Percentiles rank a stretch among this genome's conserved stretches.
Evolutionary conservation across 1,284 basidiomycete species (phyloP).

Genomic region (Sanghuangporus weigelae): DNA sequence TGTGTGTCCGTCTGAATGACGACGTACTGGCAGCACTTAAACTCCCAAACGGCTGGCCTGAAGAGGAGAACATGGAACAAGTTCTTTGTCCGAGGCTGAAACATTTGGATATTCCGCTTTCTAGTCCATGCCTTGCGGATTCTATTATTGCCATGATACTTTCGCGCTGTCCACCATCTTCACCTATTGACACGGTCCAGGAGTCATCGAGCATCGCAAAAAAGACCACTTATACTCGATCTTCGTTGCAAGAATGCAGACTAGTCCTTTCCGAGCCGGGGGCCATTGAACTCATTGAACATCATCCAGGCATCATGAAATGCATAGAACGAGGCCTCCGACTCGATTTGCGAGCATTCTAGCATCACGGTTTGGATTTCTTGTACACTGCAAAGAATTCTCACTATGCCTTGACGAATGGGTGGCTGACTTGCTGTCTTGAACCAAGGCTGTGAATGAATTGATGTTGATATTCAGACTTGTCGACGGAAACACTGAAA

Average conservation of each 20-base stretch:
- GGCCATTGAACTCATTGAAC: neutral
- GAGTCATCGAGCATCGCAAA: neutral
- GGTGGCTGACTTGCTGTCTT: neutral
- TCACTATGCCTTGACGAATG: no score
- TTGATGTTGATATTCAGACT: neutral
- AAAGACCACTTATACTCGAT: neutral
- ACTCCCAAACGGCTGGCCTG: neutral
- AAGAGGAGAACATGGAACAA: neutral
- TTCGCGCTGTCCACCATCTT: neutral
- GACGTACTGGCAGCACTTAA: neutral
- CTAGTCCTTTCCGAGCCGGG: neutral
- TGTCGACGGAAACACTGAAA: neutral
- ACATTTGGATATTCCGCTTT: neutral
- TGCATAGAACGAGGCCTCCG: neutral
- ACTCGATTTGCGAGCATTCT: neutral
- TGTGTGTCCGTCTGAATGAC: neutral
- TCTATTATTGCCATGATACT: neutral
- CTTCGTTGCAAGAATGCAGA: neutral
- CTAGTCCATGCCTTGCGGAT: neutral
- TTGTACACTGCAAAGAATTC: no score
- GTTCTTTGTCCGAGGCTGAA: neutral
- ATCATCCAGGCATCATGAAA: neutral
- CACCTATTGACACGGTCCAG: neutral
- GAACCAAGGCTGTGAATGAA: neutral
- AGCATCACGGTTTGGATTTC: neutral